Evolutionary conservation across 257 asterid genomes (phyloP).

Genomic region (Nicotiana paniculata): DNA sequence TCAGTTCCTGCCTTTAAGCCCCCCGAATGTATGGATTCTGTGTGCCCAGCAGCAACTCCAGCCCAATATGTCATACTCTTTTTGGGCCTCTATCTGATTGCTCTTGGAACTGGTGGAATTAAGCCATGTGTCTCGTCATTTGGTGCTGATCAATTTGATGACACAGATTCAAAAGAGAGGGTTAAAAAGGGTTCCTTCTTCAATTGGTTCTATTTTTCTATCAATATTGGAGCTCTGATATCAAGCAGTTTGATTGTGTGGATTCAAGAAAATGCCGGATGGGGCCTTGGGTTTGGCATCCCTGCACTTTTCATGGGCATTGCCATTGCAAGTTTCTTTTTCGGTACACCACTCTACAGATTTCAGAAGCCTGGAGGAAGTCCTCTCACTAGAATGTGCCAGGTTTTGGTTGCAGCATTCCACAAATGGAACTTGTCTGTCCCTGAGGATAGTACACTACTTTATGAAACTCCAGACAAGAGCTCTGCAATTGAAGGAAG

Average conservation of each 20-base stretch:
- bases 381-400: slow-evolving; percentile 90
- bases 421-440: slow-evolving; percentile 54
- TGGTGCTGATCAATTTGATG: slow-evolving; percentile 97
- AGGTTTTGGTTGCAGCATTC: slow-evolving; percentile 76
- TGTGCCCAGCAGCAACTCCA: slow-evolving; percentile 76
- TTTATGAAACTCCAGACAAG: slow-evolving; percentile 71
- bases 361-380: slow-evolving; percentile 99
- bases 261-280: slow-evolving; percentile 93
- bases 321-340: slow-evolving; percentile 75
- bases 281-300: slow-evolving; percentile 98
- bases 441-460: slow-evolving; percentile 65
- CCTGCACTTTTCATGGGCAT: slow-evolving; percentile 75
- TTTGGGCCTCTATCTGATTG: slow-evolving; percentile 76
- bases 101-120: slow-evolving; percentile 96
- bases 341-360: slow-evolving; percentile 78
- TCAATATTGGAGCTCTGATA: slow-evolving; percentile 81
- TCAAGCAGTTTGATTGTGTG: slow-evolving; percentile 90
- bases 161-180: slow-evolving; percentile 79
- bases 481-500: slow-evolving; percentile 91
- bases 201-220: slow-evolving; percentile 90
- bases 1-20: slow-evolving; percentile 69
- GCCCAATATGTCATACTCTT: slow-evolving; percentile 68
- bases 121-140: slow-evolving; percentile 95
- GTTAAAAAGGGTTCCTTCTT: slow-evolving; percentile 91
- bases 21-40: slow-evolving; percentile 64